Conservation (phyloP, 2,329 filamentous ascomycete genomes). For the Amesomyces nigricolor region DNA sequence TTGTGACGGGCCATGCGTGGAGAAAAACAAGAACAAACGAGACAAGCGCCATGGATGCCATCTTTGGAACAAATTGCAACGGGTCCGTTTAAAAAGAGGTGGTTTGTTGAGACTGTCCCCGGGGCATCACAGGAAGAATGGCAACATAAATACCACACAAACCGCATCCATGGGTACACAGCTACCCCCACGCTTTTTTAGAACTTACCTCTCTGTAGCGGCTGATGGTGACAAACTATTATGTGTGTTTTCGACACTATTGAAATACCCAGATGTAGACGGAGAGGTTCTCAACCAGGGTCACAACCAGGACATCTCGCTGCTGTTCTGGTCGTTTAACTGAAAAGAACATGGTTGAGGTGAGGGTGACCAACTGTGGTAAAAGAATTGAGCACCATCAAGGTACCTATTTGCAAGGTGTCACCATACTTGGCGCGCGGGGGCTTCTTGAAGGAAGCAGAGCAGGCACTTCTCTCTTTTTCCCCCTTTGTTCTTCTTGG, state of each 20-base stretch:
- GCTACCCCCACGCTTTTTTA: too few species aligned
- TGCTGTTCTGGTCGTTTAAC: background rate
- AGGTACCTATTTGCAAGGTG: background rate
- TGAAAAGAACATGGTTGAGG: background rate
- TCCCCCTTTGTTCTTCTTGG: too few species aligned
- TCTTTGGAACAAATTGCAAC: background rate
- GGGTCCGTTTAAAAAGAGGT: too few species aligned
- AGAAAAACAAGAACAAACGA: background rate
- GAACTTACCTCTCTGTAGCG: too few species aligned
- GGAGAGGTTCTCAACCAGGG: background rate
- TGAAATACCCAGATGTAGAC: background rate
- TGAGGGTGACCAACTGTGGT: too few species aligned
- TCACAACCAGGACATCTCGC: too few species aligned
- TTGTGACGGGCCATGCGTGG: background rate
- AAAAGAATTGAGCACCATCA: background rate
- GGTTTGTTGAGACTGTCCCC: too few species aligned
- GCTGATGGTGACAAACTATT: background rate
- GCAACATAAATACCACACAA: background rate
- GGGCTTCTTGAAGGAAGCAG: background rate
- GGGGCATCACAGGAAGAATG: background rate
- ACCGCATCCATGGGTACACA: too few species aligned
- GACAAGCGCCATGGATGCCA: background rate
- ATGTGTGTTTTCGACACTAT: background rate
- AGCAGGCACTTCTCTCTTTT: too few species aligned
- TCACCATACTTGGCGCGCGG: constrained; percentile 4